These are phyloP conservation scores for Ceratobasidium sp. DNA, from an alignment of 1,284 basidiomycete genomes.

Conservation along the genomic window DNA sequence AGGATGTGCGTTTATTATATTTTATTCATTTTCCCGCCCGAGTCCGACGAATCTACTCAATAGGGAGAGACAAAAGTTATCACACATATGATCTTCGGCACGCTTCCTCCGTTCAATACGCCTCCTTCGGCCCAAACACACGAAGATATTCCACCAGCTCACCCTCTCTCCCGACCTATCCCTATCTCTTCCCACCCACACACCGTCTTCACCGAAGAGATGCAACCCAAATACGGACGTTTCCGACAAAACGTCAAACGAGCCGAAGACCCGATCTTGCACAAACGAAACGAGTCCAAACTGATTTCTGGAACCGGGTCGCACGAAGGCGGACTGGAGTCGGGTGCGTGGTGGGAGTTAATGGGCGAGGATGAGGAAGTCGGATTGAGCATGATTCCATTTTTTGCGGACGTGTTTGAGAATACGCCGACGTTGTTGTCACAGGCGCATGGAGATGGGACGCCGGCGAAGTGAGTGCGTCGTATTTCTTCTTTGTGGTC, in stretches of 20 bases:
- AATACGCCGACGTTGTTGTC: conserved; percentile 65
- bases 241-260: conserved; percentile 59
- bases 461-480: not conserved
- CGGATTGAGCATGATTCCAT: conserved; percentile 64
- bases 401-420: conserved; percentile 68
- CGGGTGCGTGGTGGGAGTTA: conserved; percentile 71
- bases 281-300: conserved; percentile 54
- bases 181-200: conserved; percentile 69
- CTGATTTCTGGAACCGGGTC: not conserved
- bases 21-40: not conserved
- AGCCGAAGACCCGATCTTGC: conserved; percentile 62
- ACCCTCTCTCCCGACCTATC: conserved; percentile 66
- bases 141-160: conserved; percentile 57
- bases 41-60: not conserved
- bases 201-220: conserved; percentile 51
- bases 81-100: conserved; percentile 69
- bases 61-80: conserved; percentile 66
- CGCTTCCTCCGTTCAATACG: conserved; percentile 57
- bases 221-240: conserved; percentile 54
- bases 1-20: conserved; percentile 61
- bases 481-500: not conserved
- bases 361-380: conserved; percentile 61
- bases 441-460: conserved; percentile 46
- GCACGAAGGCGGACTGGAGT: conserved; percentile 63
- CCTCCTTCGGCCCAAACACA: conserved; percentile 21